phyloP scores from a whole-genome alignment of 2,329 filamentous ascomycete genomes.

The Fusarium sambucinum region DNA sequence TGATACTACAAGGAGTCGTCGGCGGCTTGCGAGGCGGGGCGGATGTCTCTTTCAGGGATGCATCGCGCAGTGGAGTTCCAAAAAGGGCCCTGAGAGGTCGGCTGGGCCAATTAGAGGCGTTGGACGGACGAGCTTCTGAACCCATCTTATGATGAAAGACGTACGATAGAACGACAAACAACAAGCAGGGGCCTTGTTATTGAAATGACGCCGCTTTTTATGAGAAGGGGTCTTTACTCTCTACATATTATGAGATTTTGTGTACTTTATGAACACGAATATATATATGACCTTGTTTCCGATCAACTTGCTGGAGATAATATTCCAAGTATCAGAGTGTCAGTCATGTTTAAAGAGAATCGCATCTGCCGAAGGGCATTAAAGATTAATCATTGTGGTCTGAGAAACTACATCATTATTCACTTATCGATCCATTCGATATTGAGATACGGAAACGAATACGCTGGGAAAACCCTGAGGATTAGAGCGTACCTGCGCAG shows the following conservation, averaged over 20 bases:
- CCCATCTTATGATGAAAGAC: conserved; percentile 33
- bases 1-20: conserved; percentile 34
- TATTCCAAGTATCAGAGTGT: conserved; percentile 37
- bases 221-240: not conserved
- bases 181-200: conserved; percentile 8
- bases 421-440: conserved; percentile 2
- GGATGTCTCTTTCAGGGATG: conserved; percentile 36
- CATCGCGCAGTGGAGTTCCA: conserved; percentile 18
- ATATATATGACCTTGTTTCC: not conserved
- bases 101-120: conserved; percentile 33
- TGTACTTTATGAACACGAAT: conserved; percentile 23
- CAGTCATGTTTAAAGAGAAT: conserved; percentile 42
- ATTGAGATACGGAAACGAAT: conserved; percentile 43
- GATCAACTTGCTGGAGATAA: not conserved
- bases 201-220: not conserved
- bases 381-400: not conserved
- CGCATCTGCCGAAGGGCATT: not conserved
- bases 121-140: conserved; percentile 5
- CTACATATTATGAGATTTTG: not conserved
- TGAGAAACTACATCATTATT: not conserved
- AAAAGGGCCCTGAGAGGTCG: conserved; percentile 15
- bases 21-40: conserved; percentile 42
- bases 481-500: conserved; percentile 9
- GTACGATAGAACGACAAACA: conserved; percentile 24
- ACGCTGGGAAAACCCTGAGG: conserved; percentile 28